Evolutionary conservation across 208 protist species (phyloP).

Genomic region (Leishmania mexicana): DNA sequence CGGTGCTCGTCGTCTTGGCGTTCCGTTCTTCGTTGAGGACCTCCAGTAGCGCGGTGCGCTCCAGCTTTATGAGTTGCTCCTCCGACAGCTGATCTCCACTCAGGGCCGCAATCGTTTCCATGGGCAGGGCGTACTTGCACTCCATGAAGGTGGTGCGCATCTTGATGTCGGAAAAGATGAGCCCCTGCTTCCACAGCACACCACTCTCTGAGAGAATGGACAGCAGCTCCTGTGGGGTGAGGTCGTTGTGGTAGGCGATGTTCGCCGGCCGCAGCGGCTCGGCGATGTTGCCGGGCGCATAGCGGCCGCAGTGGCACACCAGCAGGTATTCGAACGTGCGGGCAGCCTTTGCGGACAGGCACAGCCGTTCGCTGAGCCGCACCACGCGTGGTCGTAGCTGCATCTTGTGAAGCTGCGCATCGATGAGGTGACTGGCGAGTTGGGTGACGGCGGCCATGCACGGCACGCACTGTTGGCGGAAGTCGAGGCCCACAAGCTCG

Average conservation of each 20-base stretch:
- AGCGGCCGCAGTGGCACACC: slow-evolving; percentile 73
- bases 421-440: slow-evolving; percentile 34
- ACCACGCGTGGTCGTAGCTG: slow-evolving; percentile 59
- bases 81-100: slow-evolving; percentile 73
- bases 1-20: neutral
- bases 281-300: slow-evolving; percentile 22
- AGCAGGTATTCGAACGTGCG: slow-evolving; percentile 71
- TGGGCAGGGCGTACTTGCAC: slow-evolving; percentile 67
- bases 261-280: slow-evolving; percentile 41
- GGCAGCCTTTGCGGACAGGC: slow-evolving; percentile 51
- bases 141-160: slow-evolving; percentile 64
- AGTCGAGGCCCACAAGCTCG: slow-evolving; percentile 36
- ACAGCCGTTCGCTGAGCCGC: slow-evolving; percentile 62
- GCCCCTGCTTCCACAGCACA: slow-evolving; percentile 83
- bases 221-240: slow-evolving; percentile 75
- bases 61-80: slow-evolving; percentile 91
- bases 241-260: slow-evolving; percentile 55
- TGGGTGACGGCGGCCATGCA: slow-evolving; percentile 34
- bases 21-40: slow-evolving; percentile 57
- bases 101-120: slow-evolving; percentile 81
- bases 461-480: slow-evolving; percentile 51
- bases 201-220: slow-evolving; percentile 77
- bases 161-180: slow-evolving; percentile 64
- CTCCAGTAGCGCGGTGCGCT: slow-evolving; percentile 84
- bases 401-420: slow-evolving; percentile 50